Conservation (phyloP, 768 basidiomycete genomes). For the Boletus reticuloceps region DNA sequence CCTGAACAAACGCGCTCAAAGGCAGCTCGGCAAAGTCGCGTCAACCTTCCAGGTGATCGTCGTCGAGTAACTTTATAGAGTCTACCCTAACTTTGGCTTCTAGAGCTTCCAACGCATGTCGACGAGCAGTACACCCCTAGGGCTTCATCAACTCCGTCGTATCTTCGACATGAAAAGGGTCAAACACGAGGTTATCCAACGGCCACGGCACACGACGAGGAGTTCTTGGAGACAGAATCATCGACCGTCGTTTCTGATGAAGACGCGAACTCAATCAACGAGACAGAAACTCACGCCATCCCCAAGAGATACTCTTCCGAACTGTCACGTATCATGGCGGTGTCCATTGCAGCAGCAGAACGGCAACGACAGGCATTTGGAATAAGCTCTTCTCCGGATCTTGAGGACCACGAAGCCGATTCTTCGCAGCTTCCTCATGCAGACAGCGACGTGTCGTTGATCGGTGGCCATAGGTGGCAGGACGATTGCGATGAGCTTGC, state of each 20-base stretch:
- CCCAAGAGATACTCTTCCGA: conserved; percentile 27
- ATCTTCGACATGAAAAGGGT: conserved; percentile 2
- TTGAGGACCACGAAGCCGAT: not conserved
- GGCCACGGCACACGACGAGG: not conserved
- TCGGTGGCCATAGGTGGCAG: conserved; percentile 40
- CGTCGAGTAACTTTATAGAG: conserved; percentile 10
- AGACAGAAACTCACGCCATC: not conserved
- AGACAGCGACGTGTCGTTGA: conserved; percentile 49
- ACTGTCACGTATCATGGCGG: conserved; percentile 25
- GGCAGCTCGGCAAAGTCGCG: conserved; percentile 6
- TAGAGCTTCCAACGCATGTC: conserved; percentile 6
- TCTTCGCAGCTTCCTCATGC: conserved; percentile 29
- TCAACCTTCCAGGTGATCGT: not conserved
- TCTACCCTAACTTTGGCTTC: not conserved
- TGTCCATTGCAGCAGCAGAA: conserved; percentile 37
- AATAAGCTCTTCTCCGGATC: conserved; percentile 40
- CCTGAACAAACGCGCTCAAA: conserved; percentile 7
- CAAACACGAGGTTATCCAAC: not conserved
- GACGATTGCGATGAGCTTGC: conserved; percentile 33
- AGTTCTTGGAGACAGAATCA: conserved; percentile 8
- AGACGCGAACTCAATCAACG: conserved; percentile 3
- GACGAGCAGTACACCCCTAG: conserved; percentile 25
- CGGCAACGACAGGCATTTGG: conserved; percentile 52
- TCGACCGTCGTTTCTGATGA: conserved; percentile 17
- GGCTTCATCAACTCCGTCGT: conserved; percentile 4